Evolutionary conservation across 768 basidiomycete genomes (phyloP).

Genomic region (Tricholoma matsutake): DNA sequence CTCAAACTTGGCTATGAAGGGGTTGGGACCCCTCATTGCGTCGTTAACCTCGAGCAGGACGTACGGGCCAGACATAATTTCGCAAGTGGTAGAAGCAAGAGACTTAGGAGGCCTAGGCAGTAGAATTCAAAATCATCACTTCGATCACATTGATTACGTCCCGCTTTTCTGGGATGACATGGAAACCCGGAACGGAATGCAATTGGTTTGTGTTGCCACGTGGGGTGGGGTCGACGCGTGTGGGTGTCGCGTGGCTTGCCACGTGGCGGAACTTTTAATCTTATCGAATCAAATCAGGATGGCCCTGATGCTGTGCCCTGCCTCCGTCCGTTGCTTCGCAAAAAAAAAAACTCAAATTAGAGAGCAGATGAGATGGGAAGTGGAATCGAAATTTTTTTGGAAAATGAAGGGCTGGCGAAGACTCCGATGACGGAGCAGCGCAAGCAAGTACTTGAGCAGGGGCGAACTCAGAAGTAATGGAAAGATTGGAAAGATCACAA

Average conservation of each 20-base stretch:
- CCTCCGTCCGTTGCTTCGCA: background rate
- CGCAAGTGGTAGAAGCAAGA: slow-evolving; percentile 8
- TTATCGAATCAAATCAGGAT: slow-evolving; percentile 1
- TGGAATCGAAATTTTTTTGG: background rate
- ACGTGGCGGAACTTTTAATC: slow-evolving; percentile 29
- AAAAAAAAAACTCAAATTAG: background rate
- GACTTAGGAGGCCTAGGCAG: slow-evolving; percentile 17
- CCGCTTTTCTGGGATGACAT: slow-evolving; percentile 15
- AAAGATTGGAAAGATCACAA: background rate
- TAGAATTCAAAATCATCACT: slow-evolving; percentile 9
- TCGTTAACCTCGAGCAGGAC: slow-evolving; percentile 63
- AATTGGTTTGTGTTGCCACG: slow-evolving; percentile 32
- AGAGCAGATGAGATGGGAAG: background rate
- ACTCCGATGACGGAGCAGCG: background rate
- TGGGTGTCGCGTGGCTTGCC: slow-evolving; percentile 25
- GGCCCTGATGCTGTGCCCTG: background rate
- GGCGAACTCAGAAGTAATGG: background rate
- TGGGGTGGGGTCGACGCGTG: slow-evolving; percentile 15
- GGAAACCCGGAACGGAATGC: slow-evolving; percentile 36
- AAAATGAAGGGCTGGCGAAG: background rate
- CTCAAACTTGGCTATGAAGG: slow-evolving; percentile 56
- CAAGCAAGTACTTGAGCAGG: background rate
- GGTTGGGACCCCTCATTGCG: slow-evolving; percentile 33
- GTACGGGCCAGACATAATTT: slow-evolving; percentile 28
- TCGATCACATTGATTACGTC: background rate